These are phyloP conservation scores for Rosa chinensis DNA, from an alignment of 306 rosid genomes.

Conservation along the genomic window DNA sequence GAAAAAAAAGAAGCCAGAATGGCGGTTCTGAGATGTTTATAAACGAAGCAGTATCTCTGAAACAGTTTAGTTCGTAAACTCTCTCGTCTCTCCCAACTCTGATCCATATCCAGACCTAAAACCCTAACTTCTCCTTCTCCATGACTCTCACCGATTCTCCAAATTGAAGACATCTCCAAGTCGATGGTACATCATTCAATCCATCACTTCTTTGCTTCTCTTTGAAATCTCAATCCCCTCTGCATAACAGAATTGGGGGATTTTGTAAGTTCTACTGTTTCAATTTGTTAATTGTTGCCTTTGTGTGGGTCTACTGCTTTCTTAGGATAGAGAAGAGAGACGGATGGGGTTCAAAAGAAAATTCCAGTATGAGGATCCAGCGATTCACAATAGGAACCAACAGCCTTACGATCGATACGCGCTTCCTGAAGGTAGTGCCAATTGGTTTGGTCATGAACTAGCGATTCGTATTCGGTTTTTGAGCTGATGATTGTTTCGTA, in stretches of 20 bases:
- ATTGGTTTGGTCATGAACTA: background rate
- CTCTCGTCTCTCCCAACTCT: background rate
- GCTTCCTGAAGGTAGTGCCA: conserved; percentile 15
- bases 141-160: background rate
- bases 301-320: background rate
- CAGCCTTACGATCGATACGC: conserved; percentile 13
- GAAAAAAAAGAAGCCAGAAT: background rate
- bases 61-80: background rate
- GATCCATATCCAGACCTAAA: conserved; percentile 7
- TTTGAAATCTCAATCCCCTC: background rate
- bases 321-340: conserved; percentile 18
- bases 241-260: background rate
- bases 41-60: background rate
- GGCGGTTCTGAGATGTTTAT: conserved; percentile 8
- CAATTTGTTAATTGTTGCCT: background rate
- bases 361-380: background rate
- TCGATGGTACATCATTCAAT: conserved; percentile 11
- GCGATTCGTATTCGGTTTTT: background rate
- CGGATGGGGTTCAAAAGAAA: background rate
- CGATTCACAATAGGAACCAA: conserved; percentile 3
- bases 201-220: background rate
- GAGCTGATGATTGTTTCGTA: background rate
- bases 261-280: background rate
- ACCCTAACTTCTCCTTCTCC: background rate
- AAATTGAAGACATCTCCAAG: conserved; percentile 1